A percentile compares a stretch with the other conserved stretches of the same genome.
Evolutionary conservation across 2,329 filamentous ascomycete genomes (phyloP).

Genomic region (Exophiala bonariae): DNA sequence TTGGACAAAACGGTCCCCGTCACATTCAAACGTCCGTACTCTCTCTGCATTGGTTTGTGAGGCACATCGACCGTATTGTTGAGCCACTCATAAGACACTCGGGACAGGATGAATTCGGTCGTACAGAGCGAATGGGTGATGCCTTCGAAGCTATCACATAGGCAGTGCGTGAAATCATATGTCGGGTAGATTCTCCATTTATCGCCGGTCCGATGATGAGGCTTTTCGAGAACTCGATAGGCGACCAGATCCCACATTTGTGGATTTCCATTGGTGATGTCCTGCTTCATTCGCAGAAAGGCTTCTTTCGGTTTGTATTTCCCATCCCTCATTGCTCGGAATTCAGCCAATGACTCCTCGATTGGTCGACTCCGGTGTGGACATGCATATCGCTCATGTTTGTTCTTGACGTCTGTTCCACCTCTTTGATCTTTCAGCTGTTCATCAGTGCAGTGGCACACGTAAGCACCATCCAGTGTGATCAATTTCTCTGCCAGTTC

Average conservation of each 20-base stretch:
- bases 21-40: conserved; percentile 75
- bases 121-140: conserved; percentile 94
- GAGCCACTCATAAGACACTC: conserved; percentile 89
- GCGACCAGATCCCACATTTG: conserved; percentile 97
- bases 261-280: conserved; percentile 76
- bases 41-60: conserved; percentile 91
- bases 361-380: conserved; percentile 72
- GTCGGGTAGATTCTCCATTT: conserved; percentile 94
- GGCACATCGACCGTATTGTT: conserved; percentile 73
- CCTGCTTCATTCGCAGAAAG: conserved; percentile 90
- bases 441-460: conserved; percentile 76
- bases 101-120: conserved; percentile 81
- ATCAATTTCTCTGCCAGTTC: conserved; percentile 86
- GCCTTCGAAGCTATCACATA: conserved; percentile 88
- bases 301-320: conserved; percentile 84
- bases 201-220: conserved; percentile 75
- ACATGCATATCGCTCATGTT: conserved; percentile 73
- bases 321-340: conserved; percentile 86
- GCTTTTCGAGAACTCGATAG: conserved; percentile 75
- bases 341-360: conserved; percentile 77
- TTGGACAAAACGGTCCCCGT: conserved; percentile 86
- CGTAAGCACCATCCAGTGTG: conserved; percentile 66
- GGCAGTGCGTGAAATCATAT: conserved; percentile 87
- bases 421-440: conserved; percentile 87
- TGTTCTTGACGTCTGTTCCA: conserved; percentile 64